Conservation (phyloP, 495 filamentous ascomycete genomes). For the Penicillium ochrochloron region DNA sequence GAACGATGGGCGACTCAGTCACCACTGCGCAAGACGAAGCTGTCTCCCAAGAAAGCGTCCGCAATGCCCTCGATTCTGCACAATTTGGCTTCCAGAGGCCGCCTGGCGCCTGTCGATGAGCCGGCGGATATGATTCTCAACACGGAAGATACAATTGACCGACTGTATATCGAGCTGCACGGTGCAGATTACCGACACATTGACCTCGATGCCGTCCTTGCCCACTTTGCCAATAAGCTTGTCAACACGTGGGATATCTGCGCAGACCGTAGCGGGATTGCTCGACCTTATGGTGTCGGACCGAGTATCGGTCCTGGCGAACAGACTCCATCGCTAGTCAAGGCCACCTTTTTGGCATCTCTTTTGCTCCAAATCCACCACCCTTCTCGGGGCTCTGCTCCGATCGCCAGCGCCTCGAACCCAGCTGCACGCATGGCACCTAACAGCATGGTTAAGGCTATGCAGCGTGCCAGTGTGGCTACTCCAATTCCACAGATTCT, state of each 20-base stretch:
- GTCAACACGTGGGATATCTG: constrained; percentile 61
- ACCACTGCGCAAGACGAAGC: constrained; percentile 41
- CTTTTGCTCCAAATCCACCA: constrained; percentile 77
- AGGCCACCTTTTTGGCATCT: constrained; percentile 73
- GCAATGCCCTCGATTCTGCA: constrained; percentile 55
- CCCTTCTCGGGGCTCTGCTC: constrained; percentile 50
- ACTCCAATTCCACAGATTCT: constrained; percentile 71
- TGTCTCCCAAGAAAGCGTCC: constrained; percentile 53
- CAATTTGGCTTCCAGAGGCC: constrained; percentile 43
- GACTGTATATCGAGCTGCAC: constrained; percentile 61
- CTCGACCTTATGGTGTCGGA: constrained; percentile 57
- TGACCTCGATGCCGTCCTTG: constrained; percentile 58
- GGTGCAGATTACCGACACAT: constrained; percentile 56
- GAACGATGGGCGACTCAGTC: constrained; percentile 48
- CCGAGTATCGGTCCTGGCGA: constrained; percentile 65
- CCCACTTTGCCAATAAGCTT: constrained; percentile 59
- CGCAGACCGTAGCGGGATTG: constrained; percentile 43
- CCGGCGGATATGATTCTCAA: constrained; percentile 49
- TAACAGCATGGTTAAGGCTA: constrained; percentile 37
- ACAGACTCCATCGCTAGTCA: constrained; percentile 60
- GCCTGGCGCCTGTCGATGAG: constrained; percentile 43
- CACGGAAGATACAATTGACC: constrained; percentile 48
- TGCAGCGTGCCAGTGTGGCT: constrained; percentile 43
- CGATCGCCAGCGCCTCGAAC: constrained; percentile 32
- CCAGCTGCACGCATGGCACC: constrained; percentile 30